Base-by-base conservation (phyloP, 495 filamentous ascomycete species). In the Penicillium goetzii region DNA sequence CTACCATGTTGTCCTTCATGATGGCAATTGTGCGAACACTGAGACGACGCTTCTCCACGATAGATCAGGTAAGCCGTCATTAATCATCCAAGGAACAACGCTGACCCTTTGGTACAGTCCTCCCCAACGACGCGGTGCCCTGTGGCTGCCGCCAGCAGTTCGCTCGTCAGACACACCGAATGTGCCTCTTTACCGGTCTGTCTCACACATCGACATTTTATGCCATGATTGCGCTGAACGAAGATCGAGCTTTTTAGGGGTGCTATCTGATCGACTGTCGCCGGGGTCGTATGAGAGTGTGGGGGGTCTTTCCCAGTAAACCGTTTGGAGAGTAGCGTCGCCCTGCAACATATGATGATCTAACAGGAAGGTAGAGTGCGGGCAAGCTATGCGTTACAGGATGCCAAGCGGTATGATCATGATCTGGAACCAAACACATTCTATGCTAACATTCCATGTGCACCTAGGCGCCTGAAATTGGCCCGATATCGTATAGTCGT, bases 41-140 rank as follows among this genome's bases (percentile, higher is more conserved):
- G 23, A 34, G 23, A 33, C 52, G 26, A 25, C 28, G 52, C 52
- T 55, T 55, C 52, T 55, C 32, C n/a, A 55, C 15, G 28, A n/a
- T 10, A 14, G 34, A 36, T 6, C n/a, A 55, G 52, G 52, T 55
- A 55, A 55, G 52, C 34, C 3, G 41, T 30, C 30, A 32, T 32
- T 8, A 7, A 8, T 8, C 30, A 32, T 32, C 30, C 2, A 32
- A 32, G 5, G 30, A 32, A 32, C 30, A 4, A 7, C 30, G n/a
- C n/a, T n/a, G n/a, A n/a, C n/a, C n/a, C n/a, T n/a, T n/a, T n/a
- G n/a, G n/a, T 32, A 32, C 9, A 32, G 30, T 7, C 30, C 30
- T 32, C 30, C 30, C 30, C 30, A 32, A 32, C 5, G 30, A 32
- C 6, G 30, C 9, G 9, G 30, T 32, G 30, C 30, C 5, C 30